phyloP scores from a whole-genome alignment of 2,329 filamentous ascomycete species.

The Plenodomus biglobosus region DNA sequence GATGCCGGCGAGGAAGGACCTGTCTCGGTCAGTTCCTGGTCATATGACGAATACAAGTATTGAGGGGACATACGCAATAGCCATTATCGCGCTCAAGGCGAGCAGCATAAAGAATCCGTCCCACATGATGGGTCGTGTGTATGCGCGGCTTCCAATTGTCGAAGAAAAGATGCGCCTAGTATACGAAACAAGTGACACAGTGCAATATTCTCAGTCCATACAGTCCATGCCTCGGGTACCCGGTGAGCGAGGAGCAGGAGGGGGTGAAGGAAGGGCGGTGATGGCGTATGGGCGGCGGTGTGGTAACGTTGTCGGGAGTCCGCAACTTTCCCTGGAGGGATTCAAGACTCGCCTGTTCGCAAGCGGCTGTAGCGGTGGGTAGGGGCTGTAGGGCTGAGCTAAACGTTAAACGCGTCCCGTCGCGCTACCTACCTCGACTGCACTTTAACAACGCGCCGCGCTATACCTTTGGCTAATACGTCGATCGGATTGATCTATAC shows the following conservation, averaged over 20 bases:
- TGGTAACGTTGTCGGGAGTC: constrained; percentile 8
- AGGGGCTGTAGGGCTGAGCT: constrained; percentile 26
- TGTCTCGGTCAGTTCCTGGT: constrained; percentile 46
- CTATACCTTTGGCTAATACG: neutral
- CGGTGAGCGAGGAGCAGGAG: neutral
- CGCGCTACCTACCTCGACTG: constrained; percentile 15
- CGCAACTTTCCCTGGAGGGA: constrained; percentile 15
- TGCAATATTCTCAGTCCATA: constrained; percentile 11
- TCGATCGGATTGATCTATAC: constrained; percentile 1
- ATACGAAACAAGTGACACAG: constrained; percentile 15
- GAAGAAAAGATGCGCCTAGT: constrained; percentile 17
- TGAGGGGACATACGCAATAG: constrained; percentile 56
- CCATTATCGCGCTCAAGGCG: constrained; percentile 66
- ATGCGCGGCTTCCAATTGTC: constrained; percentile 10
- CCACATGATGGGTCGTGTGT: constrained; percentile 49
- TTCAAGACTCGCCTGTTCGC: constrained; percentile 5
- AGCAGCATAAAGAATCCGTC: constrained; percentile 67
- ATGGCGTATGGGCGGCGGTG: neutral
- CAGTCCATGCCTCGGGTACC: constrained; percentile 18
- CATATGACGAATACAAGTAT: neutral
- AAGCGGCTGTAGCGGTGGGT: too few species aligned
- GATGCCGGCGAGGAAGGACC: constrained; percentile 90
- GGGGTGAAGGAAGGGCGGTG: neutral
- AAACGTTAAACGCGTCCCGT: constrained; percentile 22
- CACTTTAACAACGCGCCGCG: neutral